These are phyloP conservation scores for Thelephora aurantiotincta DNA, from an alignment of 768 basidiomycete species.

Conservation along the genomic window DNA sequence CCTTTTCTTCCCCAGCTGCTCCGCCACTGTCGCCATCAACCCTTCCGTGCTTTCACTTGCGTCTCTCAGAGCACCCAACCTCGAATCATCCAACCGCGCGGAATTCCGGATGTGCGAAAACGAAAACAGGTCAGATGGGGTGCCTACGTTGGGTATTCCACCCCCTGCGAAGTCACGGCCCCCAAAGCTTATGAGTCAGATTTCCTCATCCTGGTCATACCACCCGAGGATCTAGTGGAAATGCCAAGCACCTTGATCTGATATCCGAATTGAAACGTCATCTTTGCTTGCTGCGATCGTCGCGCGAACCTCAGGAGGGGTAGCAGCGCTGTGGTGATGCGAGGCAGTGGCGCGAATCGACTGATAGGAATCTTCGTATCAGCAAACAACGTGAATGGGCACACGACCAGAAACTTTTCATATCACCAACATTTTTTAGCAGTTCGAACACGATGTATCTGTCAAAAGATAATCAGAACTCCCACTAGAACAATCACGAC, in stretches of 20 bases:
- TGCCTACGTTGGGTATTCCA: slow-evolving; percentile 46
- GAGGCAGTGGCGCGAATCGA: slow-evolving; percentile 56
- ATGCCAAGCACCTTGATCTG: slow-evolving; percentile 58
- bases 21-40: slow-evolving; percentile 64
- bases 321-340: slow-evolving; percentile 27
- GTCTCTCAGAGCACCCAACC: slow-evolving; percentile 52
- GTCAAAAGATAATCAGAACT: not conserved
- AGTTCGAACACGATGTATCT: slow-evolving; percentile 83
- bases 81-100: slow-evolving; percentile 47
- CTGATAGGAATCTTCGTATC: slow-evolving; percentile 20
- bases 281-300: slow-evolving; percentile 67
- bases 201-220: slow-evolving; percentile 5
- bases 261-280: slow-evolving; percentile 70
- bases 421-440: slow-evolving; percentile 63
- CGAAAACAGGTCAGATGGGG: slow-evolving; percentile 72
- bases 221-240: not conserved
- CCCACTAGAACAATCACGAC: slow-evolving; percentile 1
- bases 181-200: not conserved
- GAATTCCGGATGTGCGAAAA: slow-evolving; percentile 80
- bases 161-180: slow-evolving; percentile 35
- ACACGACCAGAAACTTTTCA: not conserved
- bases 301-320: slow-evolving; percentile 48
- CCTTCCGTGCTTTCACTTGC: slow-evolving; percentile 47
- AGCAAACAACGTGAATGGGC: not conserved
- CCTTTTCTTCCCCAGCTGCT: slow-evolving; percentile 40